A percentile compares a stretch with the other conserved stretches of the same genome.
These are phyloP conservation scores for Globisporangium heterothallicum DNA, from an alignment of 352 stramenopile genomes.

Conservation along the genomic window DNA sequence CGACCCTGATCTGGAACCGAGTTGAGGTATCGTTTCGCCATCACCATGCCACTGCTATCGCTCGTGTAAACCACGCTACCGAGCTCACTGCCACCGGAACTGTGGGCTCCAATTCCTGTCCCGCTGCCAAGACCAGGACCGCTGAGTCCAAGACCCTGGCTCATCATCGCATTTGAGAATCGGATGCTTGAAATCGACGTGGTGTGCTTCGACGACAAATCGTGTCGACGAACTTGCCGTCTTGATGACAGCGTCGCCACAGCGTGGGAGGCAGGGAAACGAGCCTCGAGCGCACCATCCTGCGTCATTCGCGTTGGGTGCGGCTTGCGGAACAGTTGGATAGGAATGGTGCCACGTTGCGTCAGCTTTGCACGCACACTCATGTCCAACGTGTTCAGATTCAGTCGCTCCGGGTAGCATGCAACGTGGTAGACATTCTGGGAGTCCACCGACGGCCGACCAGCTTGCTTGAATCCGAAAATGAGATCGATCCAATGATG, in stretches of 20 bases:
- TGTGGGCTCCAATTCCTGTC: constrained; percentile 68
- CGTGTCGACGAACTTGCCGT: constrained; percentile 74
- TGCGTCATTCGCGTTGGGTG: constrained; percentile 70
- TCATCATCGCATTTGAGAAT: constrained; percentile 72
- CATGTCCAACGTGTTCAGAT: constrained; percentile 59
- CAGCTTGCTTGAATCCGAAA: constrained; percentile 97
- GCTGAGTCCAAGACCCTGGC: constrained; percentile 47
- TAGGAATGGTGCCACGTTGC: constrained; percentile 66
- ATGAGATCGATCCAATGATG: constrained; percentile 99
- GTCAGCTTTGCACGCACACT: constrained; percentile 53
- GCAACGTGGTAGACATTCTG: constrained; percentile 93
- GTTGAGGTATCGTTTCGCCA: constrained; percentile 77
- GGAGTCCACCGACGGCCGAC: constrained; percentile 75
- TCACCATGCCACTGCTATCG: constrained; percentile 66
- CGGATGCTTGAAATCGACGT: constrained; percentile 63
- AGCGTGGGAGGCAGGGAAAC: constrained; percentile 66
- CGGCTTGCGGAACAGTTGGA: constrained; percentile 75
- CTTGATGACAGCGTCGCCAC: constrained; percentile 71
- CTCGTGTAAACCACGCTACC: constrained; percentile 78
- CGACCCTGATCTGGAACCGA: constrained; percentile 57
- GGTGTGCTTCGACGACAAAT: constrained; percentile 68
- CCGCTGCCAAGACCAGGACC: constrained; percentile 56
- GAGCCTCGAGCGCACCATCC: constrained; percentile 65
- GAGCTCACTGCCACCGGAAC: constrained; percentile 46
- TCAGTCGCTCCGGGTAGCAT: constrained; percentile 70